Evolutionary conservation across 2,329 filamentous ascomycete species (phyloP), one percentile per base, ranked within the genome.

Genomic region (Fusarium scirpi): DNA sequence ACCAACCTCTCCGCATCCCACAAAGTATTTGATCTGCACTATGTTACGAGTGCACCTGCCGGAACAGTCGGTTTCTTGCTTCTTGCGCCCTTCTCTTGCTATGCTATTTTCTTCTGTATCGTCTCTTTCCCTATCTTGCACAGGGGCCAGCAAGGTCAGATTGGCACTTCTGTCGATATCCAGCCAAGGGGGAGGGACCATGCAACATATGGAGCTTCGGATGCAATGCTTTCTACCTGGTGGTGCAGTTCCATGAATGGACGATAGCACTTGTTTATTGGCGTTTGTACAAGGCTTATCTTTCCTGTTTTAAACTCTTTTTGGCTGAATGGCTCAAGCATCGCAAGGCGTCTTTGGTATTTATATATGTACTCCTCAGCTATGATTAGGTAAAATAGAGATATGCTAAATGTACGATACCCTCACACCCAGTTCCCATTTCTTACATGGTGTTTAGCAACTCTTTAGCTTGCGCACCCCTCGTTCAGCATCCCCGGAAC

Each of bases 271-370:
- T n/a, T 30, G n/a, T 25, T 30, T 24, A 27, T 54, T 54, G 58
- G 51, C 11, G 29, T 16, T 20, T 34, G 11, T 27, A 30, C n/a
- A 20, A 46, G 13, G 22, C n/a, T 46, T 41, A 12, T 40, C 54
- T 22, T 9, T 47, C 40, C 24, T 44, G 18, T 38, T 12, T 38
- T 38, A 12, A n/a, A 15, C 15, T 46, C 15, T 30, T 34, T 30
- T 22, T 30, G 27, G 32, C 18, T 49, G 16, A 20, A 27, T 29
- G 20, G 29, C 29, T 48, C 49, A 25, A 40, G 65, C 71, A 73
- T 73, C 46, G 70, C 59, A 53, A 56, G 71, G 71, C 51, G 70
- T 70, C 62, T 25, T 62, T 53, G 51, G 43, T 58, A 48, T 32
- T 48, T 52, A 27, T 24, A 20, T 24, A 61, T 24, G 25, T 29